Percentiles rank a stretch among this genome's conserved stretches.
These are phyloP conservation scores for Russula sp. DNA, from an alignment of 768 basidiomycete species.

Conservation along the genomic window DNA sequence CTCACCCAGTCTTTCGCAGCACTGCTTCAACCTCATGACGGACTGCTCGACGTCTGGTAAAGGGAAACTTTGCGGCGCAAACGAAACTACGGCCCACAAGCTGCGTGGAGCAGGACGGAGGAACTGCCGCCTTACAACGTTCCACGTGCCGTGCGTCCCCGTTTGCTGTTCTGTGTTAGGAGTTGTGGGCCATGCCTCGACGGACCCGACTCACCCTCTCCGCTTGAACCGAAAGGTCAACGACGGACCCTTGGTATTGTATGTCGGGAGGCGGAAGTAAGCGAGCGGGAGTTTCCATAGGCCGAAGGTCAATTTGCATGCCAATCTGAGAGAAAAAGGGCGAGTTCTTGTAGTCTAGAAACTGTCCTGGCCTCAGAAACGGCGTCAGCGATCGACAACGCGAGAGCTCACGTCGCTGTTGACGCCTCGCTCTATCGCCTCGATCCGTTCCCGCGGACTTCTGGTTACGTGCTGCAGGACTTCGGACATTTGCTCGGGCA, in stretches of 20 bases:
- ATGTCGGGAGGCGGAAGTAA: slow-evolving; percentile 19
- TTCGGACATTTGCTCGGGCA: slow-evolving; percentile 16
- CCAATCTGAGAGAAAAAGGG: slow-evolving; percentile 20
- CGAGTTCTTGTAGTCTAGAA: slow-evolving; percentile 22
- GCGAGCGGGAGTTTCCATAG: slow-evolving; percentile 14
- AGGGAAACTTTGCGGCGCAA: slow-evolving; percentile 12
- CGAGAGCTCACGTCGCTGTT: slow-evolving; percentile 11
- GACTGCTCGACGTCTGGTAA: neutral
- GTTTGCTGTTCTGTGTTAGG: neutral
- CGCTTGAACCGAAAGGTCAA: slow-evolving; percentile 6
- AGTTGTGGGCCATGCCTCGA: neutral
- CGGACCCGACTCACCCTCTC: neutral
- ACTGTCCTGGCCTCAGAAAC: slow-evolving; percentile 5
- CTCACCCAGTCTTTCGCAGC: slow-evolving; percentile 16
- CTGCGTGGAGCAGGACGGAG: slow-evolving; percentile 9
- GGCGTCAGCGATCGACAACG: neutral
- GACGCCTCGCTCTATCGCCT: slow-evolving; percentile 17
- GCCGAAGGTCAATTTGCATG: slow-evolving; percentile 16
- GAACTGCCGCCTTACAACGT: slow-evolving; percentile 20
- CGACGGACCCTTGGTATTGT: slow-evolving; percentile 9
- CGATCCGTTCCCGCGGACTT: slow-evolving; percentile 15
- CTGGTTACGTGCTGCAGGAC: slow-evolving; percentile 16
- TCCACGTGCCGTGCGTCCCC: slow-evolving; percentile 20
- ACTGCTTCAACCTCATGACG: neutral
- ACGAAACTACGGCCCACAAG: slow-evolving; percentile 17